Evolutionary conservation across 192 early-diverging fungal species (phyloP), one percentile per base, ranked within the genome.

Genomic region (Podila verticillata): DNA sequence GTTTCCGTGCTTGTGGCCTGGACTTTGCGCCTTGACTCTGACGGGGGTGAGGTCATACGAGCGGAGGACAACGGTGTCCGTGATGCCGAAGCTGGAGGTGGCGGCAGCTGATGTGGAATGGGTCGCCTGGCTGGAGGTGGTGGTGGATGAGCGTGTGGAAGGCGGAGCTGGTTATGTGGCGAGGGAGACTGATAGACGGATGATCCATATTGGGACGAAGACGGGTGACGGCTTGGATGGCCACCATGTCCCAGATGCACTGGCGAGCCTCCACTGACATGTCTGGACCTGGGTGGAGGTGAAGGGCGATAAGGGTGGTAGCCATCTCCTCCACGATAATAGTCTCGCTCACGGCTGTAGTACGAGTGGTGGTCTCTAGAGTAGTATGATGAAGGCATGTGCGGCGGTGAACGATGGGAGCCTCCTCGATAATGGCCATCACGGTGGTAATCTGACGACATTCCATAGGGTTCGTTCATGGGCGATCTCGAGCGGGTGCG

Each of bases 231-330:
- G 31, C 70, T 58, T 2, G 65, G 75, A n/a, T 62, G 68, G 9
- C 48, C 29, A 3, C 34, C 64, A 44, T 66, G 75, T 30, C 75
- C 75, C 20, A 69, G 31, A 44, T 70, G 75, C 61, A 64, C 75
- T 10, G 75, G 75, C 26, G 75, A 79, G 15, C 65, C 61, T 28
- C 65, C 66, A 28, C 77, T 72, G 36, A 62, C 54, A 68, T 80
- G 77, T 56, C 77, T 80, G 34, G 77, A 80, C 22, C 77, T 31
- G 6, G 77, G 77, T 49, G 77, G 77, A 31, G 77, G 77, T 5
- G 77, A 72, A 4, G 77, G 77, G 29, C 77, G 58, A 57, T 72
- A 80, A 5, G 77, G 77, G n/a, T 80, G 77, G 39, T 80, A 80
- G 6, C 58, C 39, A 26, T 72, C 77, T 29, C 70, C 70, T 59